A percentile compares a stretch with the other conserved stretches of the same genome.
phyloP scores from a whole-genome alignment of 1,284 basidiomycete genomes.

The Ganoderma meredithae region DNA sequence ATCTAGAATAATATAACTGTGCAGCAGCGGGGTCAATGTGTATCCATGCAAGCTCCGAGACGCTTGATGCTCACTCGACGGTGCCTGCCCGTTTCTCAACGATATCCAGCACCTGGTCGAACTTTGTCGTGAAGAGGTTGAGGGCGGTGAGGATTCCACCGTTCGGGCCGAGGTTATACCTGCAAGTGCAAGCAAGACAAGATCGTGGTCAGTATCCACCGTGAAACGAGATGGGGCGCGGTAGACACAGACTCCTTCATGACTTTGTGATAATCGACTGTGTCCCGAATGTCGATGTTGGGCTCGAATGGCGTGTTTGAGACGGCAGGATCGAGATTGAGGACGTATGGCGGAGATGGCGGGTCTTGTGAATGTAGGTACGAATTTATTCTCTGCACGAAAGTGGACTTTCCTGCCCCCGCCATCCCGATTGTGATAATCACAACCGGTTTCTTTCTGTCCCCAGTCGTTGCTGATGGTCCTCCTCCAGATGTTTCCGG shows the following conservation, averaged over 20 bases:
- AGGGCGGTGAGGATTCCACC: slow-evolving; percentile 97
- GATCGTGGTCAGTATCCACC: slow-evolving; percentile 20
- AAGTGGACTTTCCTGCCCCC: slow-evolving; percentile 95
- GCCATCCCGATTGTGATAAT: slow-evolving; percentile 96
- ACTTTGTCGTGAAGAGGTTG: slow-evolving; percentile 99
- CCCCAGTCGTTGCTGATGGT: slow-evolving; percentile 9
- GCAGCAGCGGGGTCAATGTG: neutral
- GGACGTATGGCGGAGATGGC: slow-evolving; percentile 87
- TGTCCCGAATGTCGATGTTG: slow-evolving; percentile 98
- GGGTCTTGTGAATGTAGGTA: slow-evolving; percentile 75
- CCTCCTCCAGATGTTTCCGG: slow-evolving; percentile 15
- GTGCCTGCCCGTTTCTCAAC: slow-evolving; percentile 90
- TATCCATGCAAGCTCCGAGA: neutral
- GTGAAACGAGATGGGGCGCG: slow-evolving; percentile 14
- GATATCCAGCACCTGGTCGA: slow-evolving; percentile 94
- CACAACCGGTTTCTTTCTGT: slow-evolving; percentile 71
- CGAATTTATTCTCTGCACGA: slow-evolving; percentile 93
- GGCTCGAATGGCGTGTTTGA: slow-evolving; percentile 90
- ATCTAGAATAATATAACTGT: slow-evolving; percentile 92
- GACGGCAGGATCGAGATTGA: slow-evolving; percentile 98
- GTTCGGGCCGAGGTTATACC: slow-evolving; percentile 98
- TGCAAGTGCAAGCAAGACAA: slow-evolving; percentile 47
- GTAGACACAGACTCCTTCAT: slow-evolving; percentile 93
- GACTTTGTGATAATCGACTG: slow-evolving; percentile 96
- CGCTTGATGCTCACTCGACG: slow-evolving; percentile 74